These are phyloP conservation scores for Vitrella brassicaformis DNA, from an alignment of 73 alveolate genomes.

Conservation along the genomic window DNA sequence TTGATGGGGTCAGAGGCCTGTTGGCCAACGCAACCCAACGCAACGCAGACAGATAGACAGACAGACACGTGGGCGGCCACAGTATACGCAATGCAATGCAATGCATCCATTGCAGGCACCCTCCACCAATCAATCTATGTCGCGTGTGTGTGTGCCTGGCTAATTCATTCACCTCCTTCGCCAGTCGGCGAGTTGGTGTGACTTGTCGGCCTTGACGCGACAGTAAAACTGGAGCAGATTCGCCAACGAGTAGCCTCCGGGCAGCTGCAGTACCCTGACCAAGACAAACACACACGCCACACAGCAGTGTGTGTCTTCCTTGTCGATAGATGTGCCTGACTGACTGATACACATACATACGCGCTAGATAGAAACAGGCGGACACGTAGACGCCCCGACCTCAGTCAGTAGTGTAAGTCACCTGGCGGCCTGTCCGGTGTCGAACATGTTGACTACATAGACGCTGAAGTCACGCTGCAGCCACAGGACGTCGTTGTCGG, in stretches of 20 bases:
- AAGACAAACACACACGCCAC: no score
- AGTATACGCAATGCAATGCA: not conserved
- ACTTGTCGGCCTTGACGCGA: slow-evolving; percentile 66
- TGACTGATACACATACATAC: no score
- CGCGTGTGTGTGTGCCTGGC: no score
- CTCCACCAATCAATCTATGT: no score
- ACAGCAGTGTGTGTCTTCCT: no score
- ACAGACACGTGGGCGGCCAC: not conserved
- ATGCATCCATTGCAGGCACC: not conserved
- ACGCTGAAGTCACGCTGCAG: slow-evolving; percentile 75
- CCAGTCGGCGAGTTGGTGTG: slow-evolving; percentile 78
- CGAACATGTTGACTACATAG: slow-evolving; percentile 74
- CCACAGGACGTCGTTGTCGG: slow-evolving; percentile 70
- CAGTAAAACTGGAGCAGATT: slow-evolving; percentile 54
- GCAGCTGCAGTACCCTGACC: no score
- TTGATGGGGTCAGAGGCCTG: slow-evolving; percentile 55
- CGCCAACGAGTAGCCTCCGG: slow-evolving; percentile 50
- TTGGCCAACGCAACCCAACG: not conserved
- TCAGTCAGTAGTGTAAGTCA: no score
- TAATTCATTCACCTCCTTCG: slow-evolving; percentile 7
- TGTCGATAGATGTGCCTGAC: no score
- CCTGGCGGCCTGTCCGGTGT: slow-evolving; percentile 78
- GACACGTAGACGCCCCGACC: no score
- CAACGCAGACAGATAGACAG: not conserved
- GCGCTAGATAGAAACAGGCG: no score